A percentile compares a stretch with the other conserved stretches of the same genome.
phyloP scores from a whole-genome alignment of 345 rosid genomes.

The Acer yangbiense region DNA sequence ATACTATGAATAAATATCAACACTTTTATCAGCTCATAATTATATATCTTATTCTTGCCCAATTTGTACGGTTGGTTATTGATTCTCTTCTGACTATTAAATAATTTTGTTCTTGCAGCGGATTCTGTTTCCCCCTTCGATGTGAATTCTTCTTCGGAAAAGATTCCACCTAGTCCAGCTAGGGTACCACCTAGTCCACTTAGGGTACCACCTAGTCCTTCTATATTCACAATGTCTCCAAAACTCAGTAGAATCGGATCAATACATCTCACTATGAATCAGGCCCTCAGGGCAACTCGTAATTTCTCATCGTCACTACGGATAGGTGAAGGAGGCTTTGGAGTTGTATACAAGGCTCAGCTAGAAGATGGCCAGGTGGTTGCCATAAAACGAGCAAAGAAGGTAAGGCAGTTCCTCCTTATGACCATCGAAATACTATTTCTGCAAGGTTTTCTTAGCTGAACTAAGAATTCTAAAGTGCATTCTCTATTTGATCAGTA shows the following conservation, averaged over 20 bases:
- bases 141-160: conserved; percentile 56
- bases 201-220: conserved; percentile 88
- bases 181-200: conserved; percentile 76
- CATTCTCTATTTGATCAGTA: neutral
- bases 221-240: conserved; percentile 74
- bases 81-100: conserved; percentile 8
- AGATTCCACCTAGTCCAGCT: conserved; percentile 68
- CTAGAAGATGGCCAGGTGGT: conserved; percentile 73
- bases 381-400: conserved; percentile 96
- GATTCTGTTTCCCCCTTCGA: conserved; percentile 59
- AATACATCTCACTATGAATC: conserved; percentile 56
- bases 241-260: conserved; percentile 68
- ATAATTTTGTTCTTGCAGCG: conserved; percentile 43
- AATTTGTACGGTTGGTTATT: neutral
- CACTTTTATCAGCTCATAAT: neutral
- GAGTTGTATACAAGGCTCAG: conserved; percentile 76
- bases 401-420: conserved; percentile 43
- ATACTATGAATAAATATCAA: conserved; percentile 1
- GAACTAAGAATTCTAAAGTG: neutral
- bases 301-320: conserved; percentile 61
- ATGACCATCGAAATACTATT: neutral
- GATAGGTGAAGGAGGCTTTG: conserved; percentile 97
- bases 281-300: conserved; percentile 64
- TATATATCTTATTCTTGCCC: neutral
- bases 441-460: neutral